A percentile compares a stretch with the other conserved stretches of the same genome.
These are phyloP conservation scores for Cyclostephanos invisitatus DNA, from an alignment of 108 stramenopile species.

Conservation along the genomic window DNA sequence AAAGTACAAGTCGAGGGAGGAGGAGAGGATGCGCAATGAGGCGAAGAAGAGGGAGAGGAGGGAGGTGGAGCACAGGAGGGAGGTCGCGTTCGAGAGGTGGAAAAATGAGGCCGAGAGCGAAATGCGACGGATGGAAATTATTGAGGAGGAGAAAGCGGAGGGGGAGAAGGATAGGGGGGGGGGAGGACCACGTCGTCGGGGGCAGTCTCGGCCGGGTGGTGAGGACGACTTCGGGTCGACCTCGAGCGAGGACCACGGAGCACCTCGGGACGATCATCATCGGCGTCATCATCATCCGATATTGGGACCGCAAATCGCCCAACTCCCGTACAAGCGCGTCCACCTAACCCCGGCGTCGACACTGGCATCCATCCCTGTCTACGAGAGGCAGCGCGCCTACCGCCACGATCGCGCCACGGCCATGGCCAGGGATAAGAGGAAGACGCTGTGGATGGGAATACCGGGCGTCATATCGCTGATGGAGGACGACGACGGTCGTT, in stretches of 20 bases:
- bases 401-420: constrained; percentile 69
- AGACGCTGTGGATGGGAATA: constrained; percentile 62
- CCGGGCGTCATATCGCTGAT: constrained; percentile 79
- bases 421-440: constrained; percentile 76
- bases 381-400: constrained; percentile 80
- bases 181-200: not conserved
- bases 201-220: not conserved
- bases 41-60: not conserved
- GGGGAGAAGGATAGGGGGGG: not conserved
- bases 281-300: constrained; percentile 58
- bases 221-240: not conserved
- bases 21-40: not conserved
- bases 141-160: not conserved
- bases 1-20: not conserved
- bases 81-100: constrained; percentile 32
- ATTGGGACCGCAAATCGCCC: constrained; percentile 58
- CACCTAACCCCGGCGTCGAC: constrained; percentile 53
- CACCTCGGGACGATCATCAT: not conserved
- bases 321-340: constrained; percentile 69
- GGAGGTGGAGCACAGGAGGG: constrained; percentile 22
- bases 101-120: constrained; percentile 25
- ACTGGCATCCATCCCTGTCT: constrained; percentile 63
- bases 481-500: constrained; percentile 62
- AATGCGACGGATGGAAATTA: not conserved
- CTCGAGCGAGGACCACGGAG: not conserved